Evolutionary conservation across 176 grass and related monocot genomes (phyloP).

Genomic region (Hordeum marinum): DNA sequence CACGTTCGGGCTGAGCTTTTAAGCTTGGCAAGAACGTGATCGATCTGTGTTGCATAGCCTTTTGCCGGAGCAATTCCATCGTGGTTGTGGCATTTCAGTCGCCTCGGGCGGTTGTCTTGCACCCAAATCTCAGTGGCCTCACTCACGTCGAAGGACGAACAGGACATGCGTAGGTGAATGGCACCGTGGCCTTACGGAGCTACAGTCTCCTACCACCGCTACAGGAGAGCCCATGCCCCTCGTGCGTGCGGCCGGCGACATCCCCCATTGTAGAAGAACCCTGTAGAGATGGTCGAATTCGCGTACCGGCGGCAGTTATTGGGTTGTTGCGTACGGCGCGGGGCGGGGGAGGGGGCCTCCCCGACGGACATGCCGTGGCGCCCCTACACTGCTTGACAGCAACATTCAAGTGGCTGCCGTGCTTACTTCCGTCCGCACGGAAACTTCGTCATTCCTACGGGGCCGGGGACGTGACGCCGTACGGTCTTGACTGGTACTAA

Average conservation of each 20-base stretch:
- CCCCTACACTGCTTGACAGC: neutral
- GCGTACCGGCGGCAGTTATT: neutral
- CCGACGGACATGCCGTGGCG: neutral
- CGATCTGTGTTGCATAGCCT: too few relatives aligned
- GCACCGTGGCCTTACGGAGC: too few relatives aligned
- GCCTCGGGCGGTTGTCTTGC: too few relatives aligned
- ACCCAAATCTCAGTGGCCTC: too few relatives aligned
- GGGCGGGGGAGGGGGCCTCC: neutral
- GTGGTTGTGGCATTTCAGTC: neutral
- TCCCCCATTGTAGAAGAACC: neutral
- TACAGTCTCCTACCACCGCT: neutral
- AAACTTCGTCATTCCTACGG: neutral
- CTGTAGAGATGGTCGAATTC: neutral
- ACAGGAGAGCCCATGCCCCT: neutral
- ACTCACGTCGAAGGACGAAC: too few relatives aligned
- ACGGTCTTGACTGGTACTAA: neutral
- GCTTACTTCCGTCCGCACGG: neutral
- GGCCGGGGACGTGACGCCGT: neutral
- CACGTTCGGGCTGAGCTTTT: too few relatives aligned
- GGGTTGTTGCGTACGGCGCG: neutral
- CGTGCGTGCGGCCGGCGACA: neutral
- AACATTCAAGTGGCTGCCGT: neutral
- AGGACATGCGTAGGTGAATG: too few relatives aligned
- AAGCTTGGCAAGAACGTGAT: too few relatives aligned
- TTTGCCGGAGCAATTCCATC: neutral